These are phyloP conservation scores for Entophlyctis luteolus DNA, from an alignment of 192 early-diverging fungal genomes.

Conservation along the genomic window DNA sequence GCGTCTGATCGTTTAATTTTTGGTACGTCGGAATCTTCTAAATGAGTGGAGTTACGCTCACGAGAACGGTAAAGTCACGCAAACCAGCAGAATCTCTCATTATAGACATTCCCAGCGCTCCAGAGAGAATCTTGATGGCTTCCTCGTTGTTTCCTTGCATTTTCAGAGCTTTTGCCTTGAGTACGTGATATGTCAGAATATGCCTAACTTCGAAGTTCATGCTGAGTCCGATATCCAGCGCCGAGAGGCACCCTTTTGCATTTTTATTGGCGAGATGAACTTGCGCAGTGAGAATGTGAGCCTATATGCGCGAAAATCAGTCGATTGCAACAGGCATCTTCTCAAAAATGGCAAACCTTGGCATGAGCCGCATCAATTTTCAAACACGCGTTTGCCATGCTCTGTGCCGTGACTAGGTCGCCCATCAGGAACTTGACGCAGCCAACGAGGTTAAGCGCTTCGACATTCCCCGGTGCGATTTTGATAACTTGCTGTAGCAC, in stretches of 20 bases:
- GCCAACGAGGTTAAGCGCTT: conserved; percentile 40
- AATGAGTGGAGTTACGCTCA: neutral
- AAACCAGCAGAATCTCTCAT: conserved; percentile 30
- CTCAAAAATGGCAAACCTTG: too few species aligned
- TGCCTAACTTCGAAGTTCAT: conserved; percentile 52
- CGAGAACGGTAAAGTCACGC: neutral
- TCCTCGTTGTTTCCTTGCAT: conserved; percentile 36
- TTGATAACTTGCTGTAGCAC: conserved; percentile 36
- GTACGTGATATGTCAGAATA: conserved; percentile 36
- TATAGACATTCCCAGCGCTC: conserved; percentile 35
- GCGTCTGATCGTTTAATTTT: conserved; percentile 16
- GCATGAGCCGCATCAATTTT: conserved; percentile 38
- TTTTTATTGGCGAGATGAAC: conserved; percentile 38
- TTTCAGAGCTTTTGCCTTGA: conserved; percentile 45
- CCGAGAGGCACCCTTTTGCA: conserved; percentile 28
- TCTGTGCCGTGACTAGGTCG: conserved; percentile 35
- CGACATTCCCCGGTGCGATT: conserved; percentile 42
- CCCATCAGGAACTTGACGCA: conserved; percentile 41
- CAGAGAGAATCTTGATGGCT: conserved; percentile 31
- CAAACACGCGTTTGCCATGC: conserved; percentile 27
- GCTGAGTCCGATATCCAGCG: conserved; percentile 52
- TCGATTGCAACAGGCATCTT: too few species aligned
- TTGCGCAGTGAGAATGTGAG: conserved; percentile 45
- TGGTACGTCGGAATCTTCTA: conserved; percentile 8
- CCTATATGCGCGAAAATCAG: conserved; percentile 27